Base-by-base conservation (phyloP, 1,284 basidiomycete species). In the Apiotrichum siamense region DNA sequence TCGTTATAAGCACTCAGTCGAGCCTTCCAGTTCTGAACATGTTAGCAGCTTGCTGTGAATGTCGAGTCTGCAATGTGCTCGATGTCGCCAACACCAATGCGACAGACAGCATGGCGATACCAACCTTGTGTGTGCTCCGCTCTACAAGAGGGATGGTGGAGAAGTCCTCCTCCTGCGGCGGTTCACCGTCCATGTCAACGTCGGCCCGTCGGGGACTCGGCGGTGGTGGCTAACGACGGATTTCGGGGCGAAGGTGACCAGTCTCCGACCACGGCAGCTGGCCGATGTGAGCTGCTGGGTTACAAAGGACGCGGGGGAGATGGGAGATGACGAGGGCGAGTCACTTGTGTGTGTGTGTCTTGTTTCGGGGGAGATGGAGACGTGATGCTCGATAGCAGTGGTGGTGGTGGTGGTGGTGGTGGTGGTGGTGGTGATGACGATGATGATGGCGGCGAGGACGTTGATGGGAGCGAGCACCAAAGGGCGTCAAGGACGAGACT, bases 161-260 rank as follows among this genome's bases (percentile, higher is more conserved):
- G 73, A 94, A 97, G 77, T 98, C 92, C 77, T 97, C 92, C 77
- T 96, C 92, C 68, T 81, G 84, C 48, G 88, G 88, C 60, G 87
- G 86, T 62, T 85, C 84, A 57, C 87, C 90, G 75, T 92, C 89
- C 90, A 92, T 92, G 24, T 12, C 51, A 91, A 87, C 88, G 44
- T 32, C 44, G 42, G 21, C 18, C 29, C 41, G n/a, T n/a, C n/a
- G n/a, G n/a, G n/a, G n/a, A n/a, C n/a, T n/a, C 41, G 21, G 12
- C 29, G 29, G 18, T 17, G 31, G 31, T n/a, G 43, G 15, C n/a
- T n/a, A n/a, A n/a, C n/a, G 39, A 27, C 5, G 25, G 39, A n/a
- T 27, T n/a, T n/a, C n/a, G n/a, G n/a, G n/a, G n/a, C n/a, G n/a
- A n/a, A n/a, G n/a, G n/a, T n/a, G n/a, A n/a, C n/a, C n/a, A n/a